These are phyloP conservation scores for Diplodia intermedia DNA, from an alignment of 2,329 filamentous ascomycete genomes.

Conservation along the genomic window DNA sequence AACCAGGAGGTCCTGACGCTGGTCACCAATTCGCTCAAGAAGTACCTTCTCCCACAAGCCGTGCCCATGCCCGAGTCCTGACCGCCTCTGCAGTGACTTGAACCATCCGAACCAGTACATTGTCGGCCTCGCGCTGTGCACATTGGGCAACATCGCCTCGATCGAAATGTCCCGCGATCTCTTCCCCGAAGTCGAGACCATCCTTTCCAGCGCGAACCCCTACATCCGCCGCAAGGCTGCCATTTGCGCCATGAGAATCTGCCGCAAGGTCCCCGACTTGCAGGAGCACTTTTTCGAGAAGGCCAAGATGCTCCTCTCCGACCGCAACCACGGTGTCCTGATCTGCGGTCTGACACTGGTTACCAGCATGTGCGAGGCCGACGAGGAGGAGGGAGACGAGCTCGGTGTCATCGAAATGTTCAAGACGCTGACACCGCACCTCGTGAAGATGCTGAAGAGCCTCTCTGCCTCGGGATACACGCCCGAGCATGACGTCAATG, in stretches of 20 bases:
- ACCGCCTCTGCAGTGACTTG: slow-evolving; percentile 72
- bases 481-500: slow-evolving; percentile 96
- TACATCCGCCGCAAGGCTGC: slow-evolving; percentile 97
- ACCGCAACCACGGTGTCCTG: slow-evolving; percentile 94
- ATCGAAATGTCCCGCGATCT: slow-evolving; percentile 98
- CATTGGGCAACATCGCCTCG: slow-evolving; percentile 95
- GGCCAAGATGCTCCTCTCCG: slow-evolving; percentile 82
- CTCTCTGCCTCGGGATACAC: slow-evolving; percentile 95
- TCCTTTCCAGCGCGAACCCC: slow-evolving; percentile 93
- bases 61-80: slow-evolving; percentile 25
- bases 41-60: slow-evolving; percentile 63
- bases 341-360: slow-evolving; percentile 91
- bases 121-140: slow-evolving; percentile 93
- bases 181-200: slow-evolving; percentile 92
- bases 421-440: slow-evolving; percentile 78
- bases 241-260: slow-evolving; percentile 98
- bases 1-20: slow-evolving; percentile 97
- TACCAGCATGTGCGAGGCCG: slow-evolving; percentile 90
- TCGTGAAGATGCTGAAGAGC: slow-evolving; percentile 90
- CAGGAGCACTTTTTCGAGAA: slow-evolving; percentile 98
- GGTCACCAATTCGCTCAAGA: slow-evolving; percentile 97
- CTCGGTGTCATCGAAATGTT: slow-evolving; percentile 91
- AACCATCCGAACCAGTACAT: slow-evolving; percentile 99
- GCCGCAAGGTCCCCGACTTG: slow-evolving; percentile 94
- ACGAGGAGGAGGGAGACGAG: slow-evolving; percentile 90